Evolutionary conservation across 345 rosid genomes (phyloP).

Genomic region (Fremontodendron californicum): DNA sequence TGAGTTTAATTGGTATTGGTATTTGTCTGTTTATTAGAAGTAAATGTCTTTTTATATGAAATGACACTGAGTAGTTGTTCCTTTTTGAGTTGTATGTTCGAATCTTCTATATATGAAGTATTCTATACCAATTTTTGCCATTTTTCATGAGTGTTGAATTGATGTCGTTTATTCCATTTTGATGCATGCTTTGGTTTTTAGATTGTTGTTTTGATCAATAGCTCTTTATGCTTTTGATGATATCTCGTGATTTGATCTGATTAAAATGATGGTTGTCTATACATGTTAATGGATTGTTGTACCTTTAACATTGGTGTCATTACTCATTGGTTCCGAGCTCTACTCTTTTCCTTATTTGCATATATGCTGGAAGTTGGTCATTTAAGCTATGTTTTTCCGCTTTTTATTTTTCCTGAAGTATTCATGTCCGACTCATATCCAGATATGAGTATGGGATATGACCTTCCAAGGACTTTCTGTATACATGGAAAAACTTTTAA

Average conservation of each 20-base stretch:
- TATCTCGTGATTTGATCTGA: not conserved
- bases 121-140: constrained; percentile 1
- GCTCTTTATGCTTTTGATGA: not conserved
- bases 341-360: not conserved
- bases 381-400: too few relatives aligned
- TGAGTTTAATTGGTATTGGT: not conserved
- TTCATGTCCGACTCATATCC: too few relatives aligned
- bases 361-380: not conserved
- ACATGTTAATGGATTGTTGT: not conserved
- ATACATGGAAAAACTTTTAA: too few relatives aligned
- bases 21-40: not conserved
- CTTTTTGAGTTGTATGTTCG: not conserved
- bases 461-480: too few relatives aligned
- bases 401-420: too few relatives aligned
- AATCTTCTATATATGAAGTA: constrained; percentile 8
- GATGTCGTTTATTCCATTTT: not conserved
- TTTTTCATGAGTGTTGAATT: not conserved
- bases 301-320: not conserved
- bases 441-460: too few relatives aligned
- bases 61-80: not conserved
- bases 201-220: not conserved
- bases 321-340: not conserved
- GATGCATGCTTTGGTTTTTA: not conserved
- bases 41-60: not conserved
- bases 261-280: not conserved